phyloP scores from a whole-genome alignment of 2,329 filamentous ascomycete genomes.

The Delphinella strobiligena region DNA sequence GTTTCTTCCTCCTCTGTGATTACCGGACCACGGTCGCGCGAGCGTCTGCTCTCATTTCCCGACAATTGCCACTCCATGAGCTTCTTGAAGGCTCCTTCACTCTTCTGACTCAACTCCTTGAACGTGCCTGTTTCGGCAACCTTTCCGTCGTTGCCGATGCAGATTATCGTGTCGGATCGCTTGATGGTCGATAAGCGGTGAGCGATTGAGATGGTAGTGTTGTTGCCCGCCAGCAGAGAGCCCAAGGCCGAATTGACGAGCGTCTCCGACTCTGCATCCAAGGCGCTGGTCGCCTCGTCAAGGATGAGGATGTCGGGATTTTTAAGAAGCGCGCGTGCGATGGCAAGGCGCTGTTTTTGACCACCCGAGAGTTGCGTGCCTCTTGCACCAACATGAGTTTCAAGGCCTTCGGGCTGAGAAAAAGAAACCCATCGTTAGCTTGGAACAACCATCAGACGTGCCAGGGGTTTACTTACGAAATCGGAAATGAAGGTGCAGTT shows the following conservation, averaged over 20 bases:
- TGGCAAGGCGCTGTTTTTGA: slow-evolving; percentile 96
- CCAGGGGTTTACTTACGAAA: slow-evolving; percentile 46
- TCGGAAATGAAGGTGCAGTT: slow-evolving; percentile 97
- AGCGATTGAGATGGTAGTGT: slow-evolving; percentile 95
- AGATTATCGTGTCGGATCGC: slow-evolving; percentile 86
- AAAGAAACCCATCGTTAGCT: too few species aligned
- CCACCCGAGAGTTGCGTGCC: slow-evolving; percentile 91
- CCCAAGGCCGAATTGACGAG: slow-evolving; percentile 85
- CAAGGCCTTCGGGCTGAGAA: slow-evolving; percentile 68
- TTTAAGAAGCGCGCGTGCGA: slow-evolving; percentile 87
- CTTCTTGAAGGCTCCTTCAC: slow-evolving; percentile 76
- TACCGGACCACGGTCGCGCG: slow-evolving; percentile 9
- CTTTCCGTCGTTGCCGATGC: slow-evolving; percentile 71
- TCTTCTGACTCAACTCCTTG: slow-evolving; percentile 57
- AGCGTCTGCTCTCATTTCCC: slow-evolving; percentile 49
- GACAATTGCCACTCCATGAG: slow-evolving; percentile 99
- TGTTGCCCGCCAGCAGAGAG: slow-evolving; percentile 69
- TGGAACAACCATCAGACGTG: too few species aligned
- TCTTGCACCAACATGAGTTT: slow-evolving; percentile 83
- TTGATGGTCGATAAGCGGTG: slow-evolving; percentile 95
- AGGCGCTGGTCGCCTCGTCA: slow-evolving; percentile 85
- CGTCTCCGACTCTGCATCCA: slow-evolving; percentile 94
- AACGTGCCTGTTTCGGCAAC: slow-evolving; percentile 90
- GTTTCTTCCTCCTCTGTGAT: slow-evolving; percentile 11
- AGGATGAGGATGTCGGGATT: slow-evolving; percentile 93